Evolutionary conservation across 2,329 filamentous ascomycete genomes (phyloP), one percentile per base, ranked within the genome.

Genomic region (Tolypocladium paradoxum): DNA sequence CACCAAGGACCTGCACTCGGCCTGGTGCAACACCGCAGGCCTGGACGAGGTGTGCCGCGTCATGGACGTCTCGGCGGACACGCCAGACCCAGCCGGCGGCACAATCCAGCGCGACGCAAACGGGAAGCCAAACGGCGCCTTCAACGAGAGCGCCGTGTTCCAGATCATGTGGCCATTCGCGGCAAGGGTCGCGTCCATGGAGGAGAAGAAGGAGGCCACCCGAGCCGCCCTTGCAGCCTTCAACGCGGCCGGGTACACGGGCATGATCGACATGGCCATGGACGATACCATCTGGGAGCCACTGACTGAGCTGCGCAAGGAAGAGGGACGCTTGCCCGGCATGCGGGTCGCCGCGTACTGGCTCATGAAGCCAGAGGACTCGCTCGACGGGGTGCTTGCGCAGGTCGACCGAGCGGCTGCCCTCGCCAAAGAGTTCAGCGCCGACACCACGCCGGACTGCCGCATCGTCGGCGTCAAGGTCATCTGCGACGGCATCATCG

Each of bases 401-500:
- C 77, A 82, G 58, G 74, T 82, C 1, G 70, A 76, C 24, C 70
- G 71, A 4, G 77, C 76, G 0, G 73, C 77, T 38, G 73, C 74
- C 52, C 61, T 80, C 36, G 67, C 67, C 20, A 54, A 52, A 7
- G 52, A 63, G 51, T 70, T 66, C 57, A 71, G 66, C 55, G 64
- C 62, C 9, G 58, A 64, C 12, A 68, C 60, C 0, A 69, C 67
- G 1, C 70, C 70, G 0, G 69, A 71, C 52, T 65, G 64, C 53
- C 76, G 77, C 20, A 64, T 86, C 9, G 76, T 81, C 0, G 83
- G 83, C 5, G 76, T 85, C 64, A 86, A 86, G 61, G 65, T 85
- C 24, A 83, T 86, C 38, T 79, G 78, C 59, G 83, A 86, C 55
- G 83, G 83, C 12, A 79, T 83, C 36, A 73, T 86, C 37, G 83